Evolutionary conservation across 2,329 filamentous ascomycete genomes (phyloP).

Genomic region (Trichothecium roseum): DNA sequence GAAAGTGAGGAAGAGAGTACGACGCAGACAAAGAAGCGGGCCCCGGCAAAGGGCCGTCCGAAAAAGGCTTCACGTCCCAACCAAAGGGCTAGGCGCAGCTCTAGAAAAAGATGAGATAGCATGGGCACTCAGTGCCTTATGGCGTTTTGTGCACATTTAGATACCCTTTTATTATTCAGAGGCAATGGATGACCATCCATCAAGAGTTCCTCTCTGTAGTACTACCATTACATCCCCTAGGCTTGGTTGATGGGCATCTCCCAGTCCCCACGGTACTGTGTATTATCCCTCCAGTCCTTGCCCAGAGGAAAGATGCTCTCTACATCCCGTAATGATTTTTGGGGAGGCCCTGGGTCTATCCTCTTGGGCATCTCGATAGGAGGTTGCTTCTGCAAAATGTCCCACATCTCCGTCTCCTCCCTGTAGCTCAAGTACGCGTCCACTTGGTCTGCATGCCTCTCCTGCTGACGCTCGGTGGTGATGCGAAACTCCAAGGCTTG

Average conservation of each 20-base stretch:
- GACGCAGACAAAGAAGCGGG: no score
- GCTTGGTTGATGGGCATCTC: slow-evolving; percentile 16
- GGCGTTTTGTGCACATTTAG: not conserved
- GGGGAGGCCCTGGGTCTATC: slow-evolving; percentile 15
- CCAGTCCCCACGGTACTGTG: slow-evolving; percentile 31
- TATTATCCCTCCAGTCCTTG: slow-evolving; percentile 26
- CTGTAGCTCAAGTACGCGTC: slow-evolving; percentile 28
- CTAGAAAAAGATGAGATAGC: no score
- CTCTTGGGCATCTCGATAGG: slow-evolving; percentile 21
- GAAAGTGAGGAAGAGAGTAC: slow-evolving; percentile 22
- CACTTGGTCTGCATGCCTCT: slow-evolving; percentile 29
- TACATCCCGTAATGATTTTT: slow-evolving; percentile 19
- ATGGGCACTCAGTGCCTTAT: no score
- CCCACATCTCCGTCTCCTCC: slow-evolving; percentile 36
- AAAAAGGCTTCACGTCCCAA: no score
- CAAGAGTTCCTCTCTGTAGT: not conserved
- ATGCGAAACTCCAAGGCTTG: slow-evolving; percentile 27
- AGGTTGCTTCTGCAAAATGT: slow-evolving; percentile 27
- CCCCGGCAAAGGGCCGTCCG: no score
- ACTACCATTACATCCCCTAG: not conserved
- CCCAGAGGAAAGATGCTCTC: slow-evolving; percentile 25
- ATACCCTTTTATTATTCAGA: not conserved
- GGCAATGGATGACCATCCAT: not conserved
- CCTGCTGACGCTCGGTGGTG: slow-evolving; percentile 28
- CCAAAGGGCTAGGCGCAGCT: no score